phyloP scores from a whole-genome alignment of 176 grass and related monocot genomes.

The Musa beccarii region DNA sequence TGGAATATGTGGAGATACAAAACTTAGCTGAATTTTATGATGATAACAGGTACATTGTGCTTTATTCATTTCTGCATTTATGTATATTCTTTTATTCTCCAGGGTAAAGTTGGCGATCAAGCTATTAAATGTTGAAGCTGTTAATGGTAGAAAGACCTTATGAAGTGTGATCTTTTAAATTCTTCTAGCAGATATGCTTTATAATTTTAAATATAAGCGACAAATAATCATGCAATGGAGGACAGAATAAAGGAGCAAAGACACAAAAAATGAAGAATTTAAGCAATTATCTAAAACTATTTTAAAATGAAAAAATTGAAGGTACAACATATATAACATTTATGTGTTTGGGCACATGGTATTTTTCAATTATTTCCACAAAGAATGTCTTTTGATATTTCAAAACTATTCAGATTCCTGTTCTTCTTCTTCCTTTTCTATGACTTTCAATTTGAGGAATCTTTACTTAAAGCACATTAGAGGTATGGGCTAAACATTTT shows the following conservation, averaged over 20 bases:
- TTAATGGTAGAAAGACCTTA: neutral
- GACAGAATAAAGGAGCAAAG: neutral
- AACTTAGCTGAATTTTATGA: slow-evolving; percentile 97
- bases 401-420: too few relatives aligned
- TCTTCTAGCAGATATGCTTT: too few relatives aligned
- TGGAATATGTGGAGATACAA: slow-evolving; percentile 92
- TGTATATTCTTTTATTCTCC: slow-evolving; percentile 15
- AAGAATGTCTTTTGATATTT: too few relatives aligned
- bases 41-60: slow-evolving; percentile 65
- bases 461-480: too few relatives aligned
- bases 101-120: neutral
- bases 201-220: too few relatives aligned
- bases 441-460: too few relatives aligned
- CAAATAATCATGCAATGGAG: too few relatives aligned
- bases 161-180: neutral
- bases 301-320: neutral
- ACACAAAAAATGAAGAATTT: neutral
- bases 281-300: neutral
- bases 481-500: too few relatives aligned
- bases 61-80: slow-evolving; percentile 8
- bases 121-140: neutral
- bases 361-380: too few relatives aligned
- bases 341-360: neutral
- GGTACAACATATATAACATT: neutral
- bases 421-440: too few relatives aligned